Conservation (phyloP, 2,329 filamentous ascomycete genomes). For the Neurospora sp. region DNA sequence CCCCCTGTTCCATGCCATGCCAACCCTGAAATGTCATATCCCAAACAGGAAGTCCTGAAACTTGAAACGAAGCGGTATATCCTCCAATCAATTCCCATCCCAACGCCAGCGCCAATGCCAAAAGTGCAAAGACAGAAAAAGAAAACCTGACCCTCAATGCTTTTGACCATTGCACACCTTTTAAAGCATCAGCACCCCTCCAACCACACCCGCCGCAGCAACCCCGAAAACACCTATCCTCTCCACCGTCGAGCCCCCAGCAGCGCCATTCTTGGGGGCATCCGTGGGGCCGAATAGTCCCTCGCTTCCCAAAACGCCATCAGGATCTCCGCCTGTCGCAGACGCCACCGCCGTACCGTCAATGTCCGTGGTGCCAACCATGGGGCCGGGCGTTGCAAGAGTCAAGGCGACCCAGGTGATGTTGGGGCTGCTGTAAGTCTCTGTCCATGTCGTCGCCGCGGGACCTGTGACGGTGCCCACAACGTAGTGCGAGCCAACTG, state of each 20-base stretch:
- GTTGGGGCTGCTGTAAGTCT: constrained; percentile 30
- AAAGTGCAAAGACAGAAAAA: background rate
- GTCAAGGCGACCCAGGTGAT: constrained; percentile 37
- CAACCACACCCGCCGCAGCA: background rate
- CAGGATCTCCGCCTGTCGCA: constrained; percentile 1
- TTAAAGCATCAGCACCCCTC: background rate
- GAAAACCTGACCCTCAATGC: background rate
- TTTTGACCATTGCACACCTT: background rate
- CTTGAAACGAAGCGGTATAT: background rate
- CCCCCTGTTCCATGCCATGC: background rate
- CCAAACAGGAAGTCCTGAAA: background rate
- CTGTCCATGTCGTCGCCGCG: constrained; percentile 35
- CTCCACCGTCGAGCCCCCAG: background rate
- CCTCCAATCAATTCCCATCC: background rate
- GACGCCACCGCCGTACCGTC: constrained; percentile 9
- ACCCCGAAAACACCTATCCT: background rate
- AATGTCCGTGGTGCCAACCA: constrained; percentile 18
- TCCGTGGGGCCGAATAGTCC: background rate
- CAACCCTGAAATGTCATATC: background rate
- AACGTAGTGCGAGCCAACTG: constrained; percentile 29
- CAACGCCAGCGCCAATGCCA: background rate
- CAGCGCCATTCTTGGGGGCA: background rate
- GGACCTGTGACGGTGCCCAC: constrained; percentile 31
- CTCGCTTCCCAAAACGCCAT: background rate
- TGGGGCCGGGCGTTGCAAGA: constrained; percentile 27